These are phyloP conservation scores for Ceratobasidium sp. DNA, from an alignment of 1,284 basidiomycete species.

Conservation along the genomic window DNA sequence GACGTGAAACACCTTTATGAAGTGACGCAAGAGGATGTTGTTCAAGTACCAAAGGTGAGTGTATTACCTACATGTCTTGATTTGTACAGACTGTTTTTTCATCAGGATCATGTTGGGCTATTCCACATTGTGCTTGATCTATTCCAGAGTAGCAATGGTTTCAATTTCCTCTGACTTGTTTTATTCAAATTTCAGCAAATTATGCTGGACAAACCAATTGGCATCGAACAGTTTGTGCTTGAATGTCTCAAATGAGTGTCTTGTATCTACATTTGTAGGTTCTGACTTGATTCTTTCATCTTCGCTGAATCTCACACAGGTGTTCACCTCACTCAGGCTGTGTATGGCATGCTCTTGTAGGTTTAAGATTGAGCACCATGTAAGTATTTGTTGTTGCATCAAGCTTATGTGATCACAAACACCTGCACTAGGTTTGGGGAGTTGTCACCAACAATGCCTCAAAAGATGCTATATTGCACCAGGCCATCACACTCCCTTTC, in stretches of 20 bases:
- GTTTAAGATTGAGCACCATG: constrained; percentile 10
- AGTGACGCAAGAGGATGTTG: background rate
- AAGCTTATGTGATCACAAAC: background rate
- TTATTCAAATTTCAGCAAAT: background rate
- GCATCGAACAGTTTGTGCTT: constrained; percentile 13
- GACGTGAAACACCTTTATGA: constrained; percentile 2
- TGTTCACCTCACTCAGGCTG: background rate
- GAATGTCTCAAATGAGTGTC: constrained; percentile 7
- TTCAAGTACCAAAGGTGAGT: background rate
- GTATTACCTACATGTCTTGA: background rate
- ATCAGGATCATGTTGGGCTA: background rate
- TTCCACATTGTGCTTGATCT: constrained; percentile 4
- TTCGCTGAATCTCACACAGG: background rate
- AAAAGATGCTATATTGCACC: background rate
- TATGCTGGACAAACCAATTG: background rate
- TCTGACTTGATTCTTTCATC: background rate
- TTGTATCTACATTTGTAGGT: background rate
- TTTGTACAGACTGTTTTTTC: background rate
- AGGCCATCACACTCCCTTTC: background rate
- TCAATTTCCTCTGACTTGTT: constrained; percentile 1
- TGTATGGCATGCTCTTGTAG: background rate
- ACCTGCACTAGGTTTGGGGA: constrained; percentile 3
- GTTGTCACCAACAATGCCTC: constrained; percentile 10
- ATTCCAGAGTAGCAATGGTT: background rate
- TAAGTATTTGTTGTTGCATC: background rate